A percentile compares a stretch with the other conserved stretches of the same genome.
Evolutionary conservation across 192 early-diverging fungal species (phyloP).

Genomic region (Linnemannia exigua): DNA sequence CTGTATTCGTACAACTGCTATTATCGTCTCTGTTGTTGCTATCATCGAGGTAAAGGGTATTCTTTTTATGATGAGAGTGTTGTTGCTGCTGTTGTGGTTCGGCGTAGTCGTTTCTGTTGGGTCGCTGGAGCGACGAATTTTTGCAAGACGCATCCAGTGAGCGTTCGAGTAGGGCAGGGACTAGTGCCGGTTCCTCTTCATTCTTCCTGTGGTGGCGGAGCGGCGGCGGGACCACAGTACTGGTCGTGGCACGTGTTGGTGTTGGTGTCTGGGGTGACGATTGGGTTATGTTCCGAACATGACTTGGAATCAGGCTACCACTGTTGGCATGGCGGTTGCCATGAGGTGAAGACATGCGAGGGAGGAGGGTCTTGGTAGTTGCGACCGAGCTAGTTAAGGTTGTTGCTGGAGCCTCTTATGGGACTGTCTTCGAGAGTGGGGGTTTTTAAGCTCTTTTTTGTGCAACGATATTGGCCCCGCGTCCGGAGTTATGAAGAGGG

Average conservation of each 20-base stretch:
- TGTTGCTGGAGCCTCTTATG: neutral
- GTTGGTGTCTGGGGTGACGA: neutral
- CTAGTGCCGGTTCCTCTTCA: neutral
- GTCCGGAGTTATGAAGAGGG: neutral
- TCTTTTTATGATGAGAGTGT: neutral
- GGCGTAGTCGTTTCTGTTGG: slow-evolving; percentile 13
- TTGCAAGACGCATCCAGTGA: slow-evolving; percentile 15
- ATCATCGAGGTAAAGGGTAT: neutral
- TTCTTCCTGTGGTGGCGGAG: neutral
- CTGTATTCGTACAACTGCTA: neutral
- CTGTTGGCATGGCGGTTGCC: neutral
- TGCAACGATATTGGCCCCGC: neutral
- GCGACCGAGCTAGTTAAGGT: neutral
- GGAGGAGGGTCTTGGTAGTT: neutral
- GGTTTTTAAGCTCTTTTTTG: neutral
- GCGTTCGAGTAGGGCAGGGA: neutral
- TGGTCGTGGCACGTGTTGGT: neutral
- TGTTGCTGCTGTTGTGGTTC: neutral
- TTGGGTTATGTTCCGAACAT: slow-evolving; percentile 11
- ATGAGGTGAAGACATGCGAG: neutral
- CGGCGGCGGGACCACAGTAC: no score
- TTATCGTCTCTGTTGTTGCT: neutral
- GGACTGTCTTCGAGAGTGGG: neutral
- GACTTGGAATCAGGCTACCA: neutral
- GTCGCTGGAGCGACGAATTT: neutral